A percentile compares a stretch with the other conserved stretches of the same genome.
Conservation (phyloP, 345 rosid species). For the Rhizophora mangle region DNA sequence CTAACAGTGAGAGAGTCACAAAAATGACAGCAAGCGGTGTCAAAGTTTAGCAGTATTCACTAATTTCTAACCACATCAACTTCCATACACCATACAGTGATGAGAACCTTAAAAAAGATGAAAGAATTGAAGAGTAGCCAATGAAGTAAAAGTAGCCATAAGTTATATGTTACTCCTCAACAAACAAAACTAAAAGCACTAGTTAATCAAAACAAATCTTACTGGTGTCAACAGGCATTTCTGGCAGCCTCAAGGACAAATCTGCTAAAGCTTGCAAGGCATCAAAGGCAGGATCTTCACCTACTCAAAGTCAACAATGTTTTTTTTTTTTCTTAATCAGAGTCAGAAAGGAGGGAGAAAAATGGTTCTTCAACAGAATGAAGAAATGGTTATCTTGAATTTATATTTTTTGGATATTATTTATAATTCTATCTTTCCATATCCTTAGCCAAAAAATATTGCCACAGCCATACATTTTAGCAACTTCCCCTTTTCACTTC, state of each 20-base stretch:
- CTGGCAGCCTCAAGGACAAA: slow-evolving; percentile 68
- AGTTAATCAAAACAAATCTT: slow-evolving; percentile 25
- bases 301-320: slow-evolving; percentile 27
- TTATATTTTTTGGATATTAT: background rate
- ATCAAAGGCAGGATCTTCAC: slow-evolving; percentile 59
- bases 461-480: background rate
- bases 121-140: background rate
- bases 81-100: no score
- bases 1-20: slow-evolving; percentile 27
- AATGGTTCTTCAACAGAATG: slow-evolving; percentile 2
- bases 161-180: background rate
- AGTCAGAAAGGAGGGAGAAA: background rate
- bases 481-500: background rate
- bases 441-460: background rate
- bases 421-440: background rate
- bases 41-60: background rate
- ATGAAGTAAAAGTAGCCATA: background rate
- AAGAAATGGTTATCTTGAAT: background rate
- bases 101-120: background rate
- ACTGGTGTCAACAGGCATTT: slow-evolving; percentile 64
- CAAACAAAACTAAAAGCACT: background rate
- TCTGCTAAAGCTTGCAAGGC: slow-evolving; percentile 81
- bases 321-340: background rate
- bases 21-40: background rate
- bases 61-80: no score